Conservation (phyloP, 2,329 filamentous ascomycete species). For the Plectosphaerella sp. region DNA sequence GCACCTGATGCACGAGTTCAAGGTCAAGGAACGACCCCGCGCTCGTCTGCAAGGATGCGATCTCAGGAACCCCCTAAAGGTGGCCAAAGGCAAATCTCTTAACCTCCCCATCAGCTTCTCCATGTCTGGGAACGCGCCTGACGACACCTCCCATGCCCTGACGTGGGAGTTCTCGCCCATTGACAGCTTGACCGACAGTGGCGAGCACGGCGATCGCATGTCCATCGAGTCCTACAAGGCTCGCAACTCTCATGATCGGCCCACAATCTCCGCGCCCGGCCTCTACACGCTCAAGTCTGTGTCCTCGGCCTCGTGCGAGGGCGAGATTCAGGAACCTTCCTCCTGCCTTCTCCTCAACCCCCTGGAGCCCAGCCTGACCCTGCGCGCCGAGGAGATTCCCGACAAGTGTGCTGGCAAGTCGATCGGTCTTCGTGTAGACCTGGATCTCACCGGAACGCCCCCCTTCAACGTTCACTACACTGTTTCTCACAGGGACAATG, state of each 20-base stretch:
- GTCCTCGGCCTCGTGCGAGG: slow-evolving; percentile 74
- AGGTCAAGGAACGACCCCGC: slow-evolving; percentile 81
- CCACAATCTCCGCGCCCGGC: slow-evolving; percentile 70
- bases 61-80: slow-evolving; percentile 73
- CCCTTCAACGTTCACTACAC: slow-evolving; percentile 83
- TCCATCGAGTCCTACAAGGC: slow-evolving; percentile 55
- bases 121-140: slow-evolving; percentile 52
- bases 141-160: slow-evolving; percentile 66
- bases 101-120: slow-evolving; percentile 69
- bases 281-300: slow-evolving; percentile 82
- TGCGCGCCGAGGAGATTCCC: slow-evolving; percentile 76
- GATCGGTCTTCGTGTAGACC: slow-evolving; percentile 80
- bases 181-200: slow-evolving; percentile 62
- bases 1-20: slow-evolving; percentile 70
- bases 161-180: slow-evolving; percentile 80
- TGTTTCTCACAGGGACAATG: slow-evolving; percentile 49
- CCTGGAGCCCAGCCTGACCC: slow-evolving; percentile 72
- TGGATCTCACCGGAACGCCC: slow-evolving; percentile 88
- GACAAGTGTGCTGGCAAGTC: slow-evolving; percentile 95
- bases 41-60: slow-evolving; percentile 72
- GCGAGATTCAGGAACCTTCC: slow-evolving; percentile 87
- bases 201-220: slow-evolving; percentile 61
- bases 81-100: slow-evolving; percentile 67
- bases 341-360: slow-evolving; percentile 93
- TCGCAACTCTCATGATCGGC: slow-evolving; percentile 57